Conservation (phyloP, 169 alveolate genomes). For the Cryptosporidium viatorum region DNA sequence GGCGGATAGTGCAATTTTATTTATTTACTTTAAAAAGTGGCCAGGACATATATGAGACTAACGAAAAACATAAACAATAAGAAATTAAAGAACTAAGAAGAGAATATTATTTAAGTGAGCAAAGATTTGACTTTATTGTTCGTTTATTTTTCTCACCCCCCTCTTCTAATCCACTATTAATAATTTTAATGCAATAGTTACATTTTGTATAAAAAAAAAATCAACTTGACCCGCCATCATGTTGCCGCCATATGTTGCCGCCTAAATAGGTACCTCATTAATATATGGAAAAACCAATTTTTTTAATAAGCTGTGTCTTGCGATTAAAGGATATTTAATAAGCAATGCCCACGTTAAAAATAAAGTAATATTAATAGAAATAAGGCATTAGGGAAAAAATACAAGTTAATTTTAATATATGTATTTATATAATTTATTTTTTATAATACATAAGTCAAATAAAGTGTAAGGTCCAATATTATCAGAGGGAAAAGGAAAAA, state of each 20-base stretch:
- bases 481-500: not conserved
- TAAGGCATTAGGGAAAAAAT: not conserved
- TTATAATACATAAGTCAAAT: too few relatives aligned
- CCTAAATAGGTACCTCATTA: not conserved
- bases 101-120: too few relatives aligned
- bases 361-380: too few relatives aligned
- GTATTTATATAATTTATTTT: too few relatives aligned
- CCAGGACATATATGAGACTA: too few relatives aligned
- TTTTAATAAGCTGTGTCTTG: not conserved
- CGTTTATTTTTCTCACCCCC: too few relatives aligned
- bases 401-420: not conserved
- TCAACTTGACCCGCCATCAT: not conserved
- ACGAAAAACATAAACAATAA: not conserved
- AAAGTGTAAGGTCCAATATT: not conserved
- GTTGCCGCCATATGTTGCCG: not conserved
- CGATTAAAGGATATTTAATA: not conserved
- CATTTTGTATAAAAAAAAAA: too few relatives aligned
- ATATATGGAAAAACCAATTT: not conserved
- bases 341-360: not conserved
- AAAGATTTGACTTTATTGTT: too few relatives aligned
- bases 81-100: too few relatives aligned
- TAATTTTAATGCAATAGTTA: too few relatives aligned
- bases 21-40: not conserved
- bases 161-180: too few relatives aligned
- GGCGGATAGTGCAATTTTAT: not conserved